Evolutionary conservation across 768 basidiomycete genomes (phyloP).

Genomic region (Strobilomyces dryophilus): DNA sequence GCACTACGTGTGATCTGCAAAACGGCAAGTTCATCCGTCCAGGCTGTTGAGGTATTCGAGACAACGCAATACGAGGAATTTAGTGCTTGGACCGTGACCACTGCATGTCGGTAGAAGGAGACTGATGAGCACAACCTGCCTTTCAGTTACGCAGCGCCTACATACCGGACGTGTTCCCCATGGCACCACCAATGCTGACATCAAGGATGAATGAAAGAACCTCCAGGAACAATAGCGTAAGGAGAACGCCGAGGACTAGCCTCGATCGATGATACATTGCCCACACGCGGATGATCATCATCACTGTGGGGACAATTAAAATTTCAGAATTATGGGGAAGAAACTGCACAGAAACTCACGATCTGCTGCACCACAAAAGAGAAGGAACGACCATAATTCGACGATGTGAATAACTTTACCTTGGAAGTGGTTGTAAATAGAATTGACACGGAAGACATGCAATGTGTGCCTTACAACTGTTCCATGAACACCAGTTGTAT

Average conservation of each 20-base stretch:
- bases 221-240: not conserved
- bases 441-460: not conserved
- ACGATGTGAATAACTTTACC: not conserved
- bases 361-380: constrained; percentile 4
- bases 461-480: not conserved
- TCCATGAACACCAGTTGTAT: not conserved
- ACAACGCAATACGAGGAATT: not conserved
- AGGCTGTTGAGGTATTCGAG: not conserved
- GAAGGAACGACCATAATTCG: not conserved
- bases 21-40: not conserved
- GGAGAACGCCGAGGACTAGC: not conserved
- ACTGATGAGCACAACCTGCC: not conserved
- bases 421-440: not conserved
- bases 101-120: not conserved
- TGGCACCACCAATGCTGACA: not conserved
- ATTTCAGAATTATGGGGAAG: not conserved
- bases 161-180: not conserved
- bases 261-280: constrained; percentile 1
- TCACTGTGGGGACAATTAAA: not conserved
- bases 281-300: constrained; percentile 4
- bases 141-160: not conserved
- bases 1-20: too few species aligned
- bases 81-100: too few species aligned
- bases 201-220: not conserved
- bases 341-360: not conserved